Percentiles rank a stretch among this genome's conserved stretches.
These are phyloP conservation scores for Russula sp. DNA, from an alignment of 768 basidiomycete genomes.

Conservation along the genomic window DNA sequence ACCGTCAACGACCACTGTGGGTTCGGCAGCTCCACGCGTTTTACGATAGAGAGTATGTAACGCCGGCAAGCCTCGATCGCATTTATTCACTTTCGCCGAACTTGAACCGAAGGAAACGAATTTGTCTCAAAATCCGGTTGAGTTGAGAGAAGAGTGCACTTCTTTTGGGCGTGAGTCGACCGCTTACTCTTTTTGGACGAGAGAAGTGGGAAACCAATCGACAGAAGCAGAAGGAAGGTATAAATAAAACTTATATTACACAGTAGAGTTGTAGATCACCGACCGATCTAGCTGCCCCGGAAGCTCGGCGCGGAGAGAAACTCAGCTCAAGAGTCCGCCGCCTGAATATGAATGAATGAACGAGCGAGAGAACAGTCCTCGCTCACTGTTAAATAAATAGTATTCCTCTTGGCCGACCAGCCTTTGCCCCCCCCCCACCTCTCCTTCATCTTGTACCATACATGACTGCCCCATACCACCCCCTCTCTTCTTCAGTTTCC, in stretches of 20 bases:
- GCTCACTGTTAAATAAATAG: slow-evolving; percentile 1
- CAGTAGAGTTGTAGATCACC: background rate
- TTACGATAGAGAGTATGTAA: background rate
- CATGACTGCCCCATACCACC: slow-evolving; percentile 10
- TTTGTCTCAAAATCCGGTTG: background rate
- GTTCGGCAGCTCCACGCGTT: background rate
- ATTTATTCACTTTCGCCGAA: background rate
- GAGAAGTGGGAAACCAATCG: slow-evolving; percentile 5
- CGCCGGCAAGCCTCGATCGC: background rate
- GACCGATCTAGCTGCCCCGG: background rate
- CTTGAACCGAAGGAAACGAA: background rate
- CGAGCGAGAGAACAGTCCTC: background rate
- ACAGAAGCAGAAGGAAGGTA: background rate
- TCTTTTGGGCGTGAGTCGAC: background rate
- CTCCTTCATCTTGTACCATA: background rate
- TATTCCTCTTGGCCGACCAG: background rate
- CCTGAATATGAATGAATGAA: no score
- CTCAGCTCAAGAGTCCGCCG: slow-evolving; percentile 20
- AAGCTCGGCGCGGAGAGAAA: background rate
- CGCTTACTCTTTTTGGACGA: background rate
- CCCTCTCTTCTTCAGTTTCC: slow-evolving; percentile 10
- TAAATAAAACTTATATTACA: background rate
- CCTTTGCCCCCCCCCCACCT: background rate
- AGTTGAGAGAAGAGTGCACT: background rate
- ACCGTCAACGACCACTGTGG: background rate